Conservation (phyloP, 352 stramenopile genomes). For the Phytophthora macrochlamydospora region DNA sequence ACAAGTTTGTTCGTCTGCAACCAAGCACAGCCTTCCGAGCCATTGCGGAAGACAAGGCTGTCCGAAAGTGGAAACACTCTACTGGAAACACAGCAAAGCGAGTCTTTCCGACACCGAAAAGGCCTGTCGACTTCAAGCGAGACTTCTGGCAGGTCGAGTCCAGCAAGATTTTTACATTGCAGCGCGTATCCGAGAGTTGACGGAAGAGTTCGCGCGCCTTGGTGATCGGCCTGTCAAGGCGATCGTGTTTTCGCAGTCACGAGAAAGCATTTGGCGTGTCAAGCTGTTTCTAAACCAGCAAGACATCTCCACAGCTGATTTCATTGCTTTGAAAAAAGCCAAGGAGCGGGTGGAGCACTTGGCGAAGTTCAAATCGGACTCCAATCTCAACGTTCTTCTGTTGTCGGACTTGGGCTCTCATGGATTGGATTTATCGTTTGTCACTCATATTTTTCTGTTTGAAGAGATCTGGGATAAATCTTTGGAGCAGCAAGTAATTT, state of each 20-base stretch:
- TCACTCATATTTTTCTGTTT: constrained; percentile 97
- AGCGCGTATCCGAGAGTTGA: constrained; percentile 51
- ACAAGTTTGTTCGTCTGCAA: constrained; percentile 86
- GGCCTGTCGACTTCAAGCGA: constrained; percentile 24
- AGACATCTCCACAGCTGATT: constrained; percentile 53
- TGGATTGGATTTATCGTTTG: constrained; percentile 96
- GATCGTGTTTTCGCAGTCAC: constrained; percentile 80
- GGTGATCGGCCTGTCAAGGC: constrained; percentile 40
- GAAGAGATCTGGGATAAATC: constrained; percentile 96
- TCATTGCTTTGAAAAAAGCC: constrained; percentile 49
- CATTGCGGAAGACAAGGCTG: constrained; percentile 10
- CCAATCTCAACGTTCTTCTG: constrained; percentile 90
- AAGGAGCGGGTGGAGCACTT: constrained; percentile 49
- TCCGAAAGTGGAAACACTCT: constrained; percentile 8
- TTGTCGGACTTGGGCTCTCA: constrained; percentile 93
- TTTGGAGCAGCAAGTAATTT: constrained; percentile 94
- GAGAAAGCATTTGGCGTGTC: constrained; percentile 66
- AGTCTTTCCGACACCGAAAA: neutral
- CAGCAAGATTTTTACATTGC: constrained; percentile 72
- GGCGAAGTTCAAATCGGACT: constrained; percentile 47
- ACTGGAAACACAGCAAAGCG: constrained; percentile 7
- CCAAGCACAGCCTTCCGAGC: constrained; percentile 41
- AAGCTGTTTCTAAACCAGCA: constrained; percentile 67
- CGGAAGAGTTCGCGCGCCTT: constrained; percentile 34
- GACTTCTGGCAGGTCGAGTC: constrained; percentile 28